phyloP scores from a whole-genome alignment of 169 alveolate genomes.

The Nephromyces sp. region DNA sequence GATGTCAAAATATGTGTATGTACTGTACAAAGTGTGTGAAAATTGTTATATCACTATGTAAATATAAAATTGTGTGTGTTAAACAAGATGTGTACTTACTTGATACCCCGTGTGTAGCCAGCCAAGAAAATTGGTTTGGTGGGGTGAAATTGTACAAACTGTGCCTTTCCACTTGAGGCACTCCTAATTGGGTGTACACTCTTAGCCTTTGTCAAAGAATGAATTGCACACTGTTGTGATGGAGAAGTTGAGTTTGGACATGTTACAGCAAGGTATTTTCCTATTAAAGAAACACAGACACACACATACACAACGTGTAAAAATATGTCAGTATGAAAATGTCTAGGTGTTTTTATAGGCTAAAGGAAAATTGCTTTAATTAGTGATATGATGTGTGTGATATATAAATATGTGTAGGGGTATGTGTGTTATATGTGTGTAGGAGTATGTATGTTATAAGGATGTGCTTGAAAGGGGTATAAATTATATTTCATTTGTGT shows the following conservation, averaged over 20 bases:
- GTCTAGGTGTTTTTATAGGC: no score
- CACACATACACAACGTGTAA: background rate
- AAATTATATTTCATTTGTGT: no score
- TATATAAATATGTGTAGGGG: no score
- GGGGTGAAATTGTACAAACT: conserved; percentile 28
- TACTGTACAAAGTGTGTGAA: no score
- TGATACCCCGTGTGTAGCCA: conserved; percentile 13
- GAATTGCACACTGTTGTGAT: conserved; percentile 25
- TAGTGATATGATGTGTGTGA: no score
- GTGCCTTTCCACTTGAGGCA: background rate
- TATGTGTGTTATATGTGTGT: no score
- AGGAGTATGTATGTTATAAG: no score
- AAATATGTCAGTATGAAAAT: background rate
- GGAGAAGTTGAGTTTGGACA: conserved; percentile 24
- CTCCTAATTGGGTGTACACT: conserved; percentile 23
- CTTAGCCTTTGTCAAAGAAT: conserved; percentile 6
- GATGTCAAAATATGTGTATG: no score
- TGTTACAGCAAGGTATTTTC: conserved; percentile 8
- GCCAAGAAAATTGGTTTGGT: conserved; percentile 20
- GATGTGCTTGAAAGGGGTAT: no score
- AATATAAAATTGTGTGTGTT: no score
- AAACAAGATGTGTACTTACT: conserved; percentile 16
- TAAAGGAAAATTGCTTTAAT: no score
- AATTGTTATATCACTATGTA: no score
- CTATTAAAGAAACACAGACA: background rate